Evolutionary conservation across 768 basidiomycete genomes (phyloP).

Genomic region (Lactarius pseudohatsudake): DNA sequence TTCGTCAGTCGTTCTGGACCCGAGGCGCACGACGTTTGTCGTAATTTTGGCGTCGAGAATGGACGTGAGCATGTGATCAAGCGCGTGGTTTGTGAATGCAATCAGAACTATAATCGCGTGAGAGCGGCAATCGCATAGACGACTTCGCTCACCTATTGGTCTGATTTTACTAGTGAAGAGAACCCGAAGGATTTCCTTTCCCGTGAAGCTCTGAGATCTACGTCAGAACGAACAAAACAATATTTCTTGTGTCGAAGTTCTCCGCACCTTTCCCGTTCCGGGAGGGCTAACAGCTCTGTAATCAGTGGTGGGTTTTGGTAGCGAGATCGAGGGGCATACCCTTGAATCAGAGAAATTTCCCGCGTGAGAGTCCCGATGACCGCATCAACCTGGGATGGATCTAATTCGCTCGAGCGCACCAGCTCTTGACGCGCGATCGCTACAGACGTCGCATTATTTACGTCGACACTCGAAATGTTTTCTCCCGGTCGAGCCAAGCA

Average conservation of each 20-base stretch:
- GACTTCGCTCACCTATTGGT: constrained; percentile 44
- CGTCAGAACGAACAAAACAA: not conserved
- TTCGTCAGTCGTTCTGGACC: constrained; percentile 59
- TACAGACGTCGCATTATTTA: constrained; percentile 46
- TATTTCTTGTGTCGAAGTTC: not conserved
- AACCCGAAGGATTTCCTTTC: constrained; percentile 66
- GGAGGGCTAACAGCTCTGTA: constrained; percentile 51
- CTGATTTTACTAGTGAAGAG: constrained; percentile 52
- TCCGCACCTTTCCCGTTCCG: constrained; percentile 69
- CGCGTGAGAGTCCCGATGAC: constrained; percentile 58
- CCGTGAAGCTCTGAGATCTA: constrained; percentile 56
- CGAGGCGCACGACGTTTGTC: constrained; percentile 61
- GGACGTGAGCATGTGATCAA: constrained; percentile 68
- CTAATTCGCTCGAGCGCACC: constrained; percentile 52
- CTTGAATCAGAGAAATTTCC: constrained; percentile 70
- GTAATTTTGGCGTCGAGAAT: constrained; percentile 69
- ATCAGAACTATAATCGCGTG: constrained; percentile 41
- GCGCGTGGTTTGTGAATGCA: constrained; percentile 76
- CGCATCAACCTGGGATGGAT: constrained; percentile 70
- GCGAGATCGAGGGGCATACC: constrained; percentile 41
- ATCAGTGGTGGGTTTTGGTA: not conserved
- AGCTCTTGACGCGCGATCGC: constrained; percentile 48
- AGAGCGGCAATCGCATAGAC: not conserved
- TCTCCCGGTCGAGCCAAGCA: constrained; percentile 44
- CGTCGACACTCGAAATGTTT: constrained; percentile 39